Base-by-base conservation (phyloP, 2,329 filamentous ascomycete species). In the Xylariales sp. region DNA sequence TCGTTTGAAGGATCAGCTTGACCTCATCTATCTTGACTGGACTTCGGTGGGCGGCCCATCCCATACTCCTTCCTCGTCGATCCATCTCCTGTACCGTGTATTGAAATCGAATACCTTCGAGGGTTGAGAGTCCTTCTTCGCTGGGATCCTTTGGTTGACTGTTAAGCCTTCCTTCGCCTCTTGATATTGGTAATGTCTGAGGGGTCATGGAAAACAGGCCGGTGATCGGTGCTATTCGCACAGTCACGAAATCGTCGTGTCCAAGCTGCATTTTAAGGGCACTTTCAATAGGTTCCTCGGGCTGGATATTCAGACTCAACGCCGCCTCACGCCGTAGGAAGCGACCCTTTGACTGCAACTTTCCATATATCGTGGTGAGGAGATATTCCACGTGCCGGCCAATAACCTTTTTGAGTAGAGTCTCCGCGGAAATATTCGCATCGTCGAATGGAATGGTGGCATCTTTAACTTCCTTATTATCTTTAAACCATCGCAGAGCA, bases 401-500 rank as follows among this genome's bases (percentile, higher is more conserved):
- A 50, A 94, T 83, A 14, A 90, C 79, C 23, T 74, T 73, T 50
- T 83, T 83, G 29, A 98, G 63, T 4, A 95, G 74, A 5, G 66
- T 57, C 55, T 95, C 88, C 34, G 86, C 74, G 3, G 85, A 93
- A 16, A 97, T 70, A 11, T 74, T 66, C 29, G 76, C 66, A 31
- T 74, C 66, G 53, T 94, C 76, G 23, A 95, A 70, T 2, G 72
- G 57, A 19, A 96, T 71, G n/a, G 78, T 64, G n/a, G 69, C 65
- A 40, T 84, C 77, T 44, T 76, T 74, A 28, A 89, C 78, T 56
- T 91, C 85, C 50, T 84, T 82, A 45, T 82, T 83, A 53, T 91
- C 83, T 40, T 87, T 81, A 59, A 94, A 89, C 91, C 93, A 98
- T 47, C 88, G 82, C 27, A 83, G 64, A 3, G 67, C 72, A 31